Evolutionary conservation across 2,329 filamentous ascomycete genomes (phyloP).

Genomic region (Arthrobotrys pseudoclavata): DNA sequence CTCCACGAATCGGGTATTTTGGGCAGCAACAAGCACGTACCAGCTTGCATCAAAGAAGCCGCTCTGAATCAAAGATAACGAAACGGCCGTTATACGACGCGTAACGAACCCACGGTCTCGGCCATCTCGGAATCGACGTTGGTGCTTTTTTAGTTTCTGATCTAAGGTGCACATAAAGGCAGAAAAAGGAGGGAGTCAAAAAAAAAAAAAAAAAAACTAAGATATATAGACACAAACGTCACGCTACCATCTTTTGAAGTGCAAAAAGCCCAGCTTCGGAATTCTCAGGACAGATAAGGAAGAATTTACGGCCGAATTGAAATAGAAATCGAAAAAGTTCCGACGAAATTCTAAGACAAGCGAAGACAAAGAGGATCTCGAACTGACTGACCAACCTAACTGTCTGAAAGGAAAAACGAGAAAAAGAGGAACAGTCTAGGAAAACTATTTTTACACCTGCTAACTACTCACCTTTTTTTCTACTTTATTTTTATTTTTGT

Average conservation of each 20-base stretch:
- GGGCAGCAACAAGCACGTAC: constrained; percentile 47
- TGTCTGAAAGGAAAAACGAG: constrained; percentile 29
- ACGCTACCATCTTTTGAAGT: constrained; percentile 3
- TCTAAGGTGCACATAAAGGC: constrained; percentile 47
- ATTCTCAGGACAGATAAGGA: constrained; percentile 15
- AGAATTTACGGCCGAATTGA: constrained; percentile 49
- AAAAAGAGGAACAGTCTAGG: constrained; percentile 25
- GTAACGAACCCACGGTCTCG: constrained; percentile 54
- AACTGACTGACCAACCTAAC: constrained; percentile 20
- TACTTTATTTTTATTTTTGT: background rate
- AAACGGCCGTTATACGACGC: constrained; percentile 60
- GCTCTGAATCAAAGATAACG: constrained; percentile 44
- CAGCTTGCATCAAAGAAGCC: constrained; percentile 21
- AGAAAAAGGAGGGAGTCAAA: constrained; percentile 36
- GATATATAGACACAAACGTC: constrained; percentile 15
- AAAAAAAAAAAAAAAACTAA: constrained; percentile 13
- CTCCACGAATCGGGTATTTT: constrained; percentile 59
- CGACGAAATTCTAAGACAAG: constrained; percentile 55
- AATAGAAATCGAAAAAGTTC: constrained; percentile 41
- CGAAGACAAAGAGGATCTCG: constrained; percentile 30
- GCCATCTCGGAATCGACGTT: constrained; percentile 47
- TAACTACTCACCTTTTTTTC: constrained; percentile 13
- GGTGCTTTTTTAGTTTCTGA: constrained; percentile 13
- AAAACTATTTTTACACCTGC: constrained; percentile 57
- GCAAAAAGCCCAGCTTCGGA: constrained; percentile 14